A percentile compares a stretch with the other conserved stretches of the same genome.
Evolutionary conservation across 352 stramenopile genomes (phyloP).

Genomic region (Pythium volutum): DNA sequence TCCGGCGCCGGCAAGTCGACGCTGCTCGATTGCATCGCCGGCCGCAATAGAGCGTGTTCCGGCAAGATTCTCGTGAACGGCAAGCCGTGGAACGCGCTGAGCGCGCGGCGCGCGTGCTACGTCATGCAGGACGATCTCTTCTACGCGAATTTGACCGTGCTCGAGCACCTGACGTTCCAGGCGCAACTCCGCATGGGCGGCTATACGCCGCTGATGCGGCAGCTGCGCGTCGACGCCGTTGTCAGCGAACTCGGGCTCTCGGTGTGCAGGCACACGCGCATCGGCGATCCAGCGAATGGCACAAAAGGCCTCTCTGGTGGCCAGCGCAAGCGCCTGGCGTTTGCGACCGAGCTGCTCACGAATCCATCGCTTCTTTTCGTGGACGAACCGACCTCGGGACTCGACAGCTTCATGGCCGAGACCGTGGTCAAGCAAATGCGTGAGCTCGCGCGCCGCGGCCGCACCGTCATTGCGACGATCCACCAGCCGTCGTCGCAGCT

Average conservation of each 20-base stretch:
- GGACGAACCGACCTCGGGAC: constrained; percentile 74
- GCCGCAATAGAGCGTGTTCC: constrained; percentile 30
- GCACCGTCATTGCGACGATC: constrained; percentile 83
- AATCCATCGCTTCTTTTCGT: constrained; percentile 80
- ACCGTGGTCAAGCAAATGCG: constrained; percentile 45
- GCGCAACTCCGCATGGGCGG: constrained; percentile 75
- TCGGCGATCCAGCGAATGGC: constrained; percentile 37
- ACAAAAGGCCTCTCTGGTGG: constrained; percentile 72
- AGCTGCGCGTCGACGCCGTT: constrained; percentile 39
- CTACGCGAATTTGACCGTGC: constrained; percentile 81
- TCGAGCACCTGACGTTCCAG: constrained; percentile 86
- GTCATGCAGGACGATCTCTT: constrained; percentile 93
- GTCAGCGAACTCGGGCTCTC: constrained; percentile 41
- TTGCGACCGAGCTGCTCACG: constrained; percentile 79
- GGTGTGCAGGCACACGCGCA: constrained; percentile 46
- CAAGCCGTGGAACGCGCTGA: constrained; percentile 25
- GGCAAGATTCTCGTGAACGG: constrained; percentile 37
- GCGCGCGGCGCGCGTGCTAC: constrained; percentile 40
- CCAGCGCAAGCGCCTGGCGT: constrained; percentile 44
- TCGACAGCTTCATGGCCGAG: constrained; percentile 60
- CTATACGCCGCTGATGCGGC: constrained; percentile 25
- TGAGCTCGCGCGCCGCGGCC: constrained; percentile 67
- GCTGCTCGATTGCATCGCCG: constrained; percentile 51
- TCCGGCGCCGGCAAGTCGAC: constrained; percentile 56
- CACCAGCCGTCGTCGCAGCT: constrained; percentile 65